These are phyloP conservation scores for Blastobotrys chiropterorum DNA, from an alignment of 805 yeast genomes.

Conservation along the genomic window DNA sequence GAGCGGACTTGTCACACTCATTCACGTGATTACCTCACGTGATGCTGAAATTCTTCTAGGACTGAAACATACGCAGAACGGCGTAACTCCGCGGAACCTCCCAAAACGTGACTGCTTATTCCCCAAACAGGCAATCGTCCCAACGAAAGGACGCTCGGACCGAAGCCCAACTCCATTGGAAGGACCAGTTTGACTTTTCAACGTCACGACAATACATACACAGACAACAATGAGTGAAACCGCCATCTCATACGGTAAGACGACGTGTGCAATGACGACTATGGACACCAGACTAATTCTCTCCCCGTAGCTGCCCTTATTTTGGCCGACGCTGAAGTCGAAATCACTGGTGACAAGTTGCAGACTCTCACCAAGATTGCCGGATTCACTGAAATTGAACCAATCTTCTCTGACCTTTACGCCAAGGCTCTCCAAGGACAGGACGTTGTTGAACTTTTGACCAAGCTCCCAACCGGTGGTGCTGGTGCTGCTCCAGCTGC, in stretches of 20 bases:
- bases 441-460: constrained; percentile 74
- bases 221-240: constrained; percentile 44
- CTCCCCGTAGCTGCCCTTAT: constrained; percentile 88
- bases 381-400: constrained; percentile 65
- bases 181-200: neutral
- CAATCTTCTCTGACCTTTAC: constrained; percentile 49
- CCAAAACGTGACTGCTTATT: neutral
- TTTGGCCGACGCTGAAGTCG: constrained; percentile 95
- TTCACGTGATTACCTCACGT: neutral
- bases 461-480: constrained; percentile 62
- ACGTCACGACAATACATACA: constrained; percentile 6
- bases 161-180: neutral
- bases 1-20: no score
- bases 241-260: constrained; percentile 69
- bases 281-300: no score
- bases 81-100: no score
- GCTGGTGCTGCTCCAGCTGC: constrained; percentile 70
- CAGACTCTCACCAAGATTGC: constrained; percentile 74
- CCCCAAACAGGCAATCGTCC: neutral
- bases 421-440: constrained; percentile 84
- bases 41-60: no score
- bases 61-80: no score
- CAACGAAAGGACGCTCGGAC: neutral
- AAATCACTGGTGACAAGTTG: constrained; percentile 83
- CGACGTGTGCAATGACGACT: no score